Base-by-base conservation (phyloP, 73 alveolate species). In the Paramecium caudatum region DNA sequence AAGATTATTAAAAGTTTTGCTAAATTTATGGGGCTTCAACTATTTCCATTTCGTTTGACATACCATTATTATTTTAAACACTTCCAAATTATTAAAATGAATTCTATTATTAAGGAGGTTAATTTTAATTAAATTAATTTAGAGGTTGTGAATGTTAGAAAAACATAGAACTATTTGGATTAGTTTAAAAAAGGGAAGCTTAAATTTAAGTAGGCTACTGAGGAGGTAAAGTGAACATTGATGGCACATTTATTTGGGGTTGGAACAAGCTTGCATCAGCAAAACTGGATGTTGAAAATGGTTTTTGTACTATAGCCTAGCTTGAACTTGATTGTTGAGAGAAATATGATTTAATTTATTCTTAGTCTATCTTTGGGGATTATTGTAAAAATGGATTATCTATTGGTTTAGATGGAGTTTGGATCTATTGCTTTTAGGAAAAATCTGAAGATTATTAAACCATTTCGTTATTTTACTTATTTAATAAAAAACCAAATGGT, bases 351-450 rank as follows among this genome's bases (percentile, higher is more conserved):
- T 55, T 2, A 10, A 55, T 55, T 55, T 55, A 23, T 55, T 55
- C 80, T 55, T 55, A 27, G 30, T 55, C 80, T 2, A 55, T 55
- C 30, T 55, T 55, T 5, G 80, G 80, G 3, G 80, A 55, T 55
- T 55, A 55, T 55, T 55, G 30, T 55, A 55, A 55, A 55, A 55
- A 55, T 5, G 80, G 80, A 55, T 55, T 55, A 21, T 55, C 80
- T 5, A 55, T 55, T 23, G 13, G 17, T 23, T 55, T 55, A 1
- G 10, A 37, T 4, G 80, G 80, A 7, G 80, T 23, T n/a, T n/a
- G n/a, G n/a, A 1, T 8, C 80, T 21, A 5, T 9, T 21, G 19
- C 23, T 55, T 55, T 55, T 3, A 55, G 30, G 80, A 55, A 6
- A 55, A 55, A 55, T 21, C 30, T 1, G 23, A 37, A 23, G 80